These are phyloP conservation scores for Sclerotinia spermophila DNA, from an alignment of 2,329 filamentous ascomycete species.

Conservation along the genomic window DNA sequence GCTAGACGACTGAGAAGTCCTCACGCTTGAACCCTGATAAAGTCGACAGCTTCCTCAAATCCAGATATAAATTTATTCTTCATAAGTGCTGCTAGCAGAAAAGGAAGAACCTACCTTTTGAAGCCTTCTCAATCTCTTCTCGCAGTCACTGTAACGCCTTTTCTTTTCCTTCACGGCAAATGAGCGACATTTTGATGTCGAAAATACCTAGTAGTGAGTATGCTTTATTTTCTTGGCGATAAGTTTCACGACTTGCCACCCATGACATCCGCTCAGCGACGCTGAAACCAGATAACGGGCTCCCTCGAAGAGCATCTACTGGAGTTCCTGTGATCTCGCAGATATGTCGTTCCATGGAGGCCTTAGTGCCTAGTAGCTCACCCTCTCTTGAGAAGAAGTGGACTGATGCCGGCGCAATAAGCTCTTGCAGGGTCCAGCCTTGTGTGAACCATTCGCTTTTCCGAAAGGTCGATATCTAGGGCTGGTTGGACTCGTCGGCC, in stretches of 20 bases:
- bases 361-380: constrained; percentile 21
- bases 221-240: constrained; percentile 36
- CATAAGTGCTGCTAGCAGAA: no score
- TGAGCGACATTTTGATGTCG: constrained; percentile 42
- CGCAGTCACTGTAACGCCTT: constrained; percentile 38
- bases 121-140: constrained; percentile 36
- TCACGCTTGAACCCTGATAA: not conserved
- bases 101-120: no score
- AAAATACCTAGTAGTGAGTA: constrained; percentile 47
- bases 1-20: constrained; percentile 4
- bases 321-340: constrained; percentile 24
- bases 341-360: constrained; percentile 21
- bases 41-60: no score
- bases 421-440: constrained; percentile 28
- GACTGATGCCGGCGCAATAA: constrained; percentile 23
- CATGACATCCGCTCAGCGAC: constrained; percentile 35
- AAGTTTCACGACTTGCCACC: constrained; percentile 40
- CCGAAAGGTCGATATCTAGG: constrained; percentile 22
- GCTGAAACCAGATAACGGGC: constrained; percentile 26
- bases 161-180: constrained; percentile 40
- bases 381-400: constrained; percentile 24
- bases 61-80: no score
- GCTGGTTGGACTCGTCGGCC: no score
- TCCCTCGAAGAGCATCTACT: constrained; percentile 21
- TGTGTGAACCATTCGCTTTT: constrained; percentile 28